phyloP scores from a whole-genome alignment of 2,329 filamentous ascomycete species.

The Metarhizium guizhouense region DNA sequence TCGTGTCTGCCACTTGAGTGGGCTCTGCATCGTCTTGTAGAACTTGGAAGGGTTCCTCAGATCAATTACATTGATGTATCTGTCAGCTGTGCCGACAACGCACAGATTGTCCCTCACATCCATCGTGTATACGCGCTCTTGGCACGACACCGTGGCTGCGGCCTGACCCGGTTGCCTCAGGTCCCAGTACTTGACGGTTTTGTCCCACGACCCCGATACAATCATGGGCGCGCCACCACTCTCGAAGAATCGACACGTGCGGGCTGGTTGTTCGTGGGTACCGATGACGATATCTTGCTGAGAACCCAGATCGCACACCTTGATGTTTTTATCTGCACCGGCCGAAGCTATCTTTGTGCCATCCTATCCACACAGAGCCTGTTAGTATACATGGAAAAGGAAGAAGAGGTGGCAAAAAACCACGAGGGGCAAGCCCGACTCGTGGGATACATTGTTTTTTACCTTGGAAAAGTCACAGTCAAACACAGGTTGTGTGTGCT shows the following conservation, averaged over 20 bases:
- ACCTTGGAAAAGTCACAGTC: conserved; percentile 85
- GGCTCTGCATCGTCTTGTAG: conserved; percentile 94
- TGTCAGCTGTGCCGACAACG: conserved; percentile 86
- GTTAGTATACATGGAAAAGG: neutral
- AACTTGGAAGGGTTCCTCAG: conserved; percentile 80
- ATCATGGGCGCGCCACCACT: conserved; percentile 67
- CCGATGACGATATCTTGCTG: conserved; percentile 65
- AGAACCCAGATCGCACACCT: conserved; percentile 72
- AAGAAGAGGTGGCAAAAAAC: neutral
- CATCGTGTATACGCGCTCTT: conserved; percentile 83
- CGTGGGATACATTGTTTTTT: conserved; percentile 21
- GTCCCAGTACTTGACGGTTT: conserved; percentile 87
- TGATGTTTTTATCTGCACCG: conserved; percentile 84
- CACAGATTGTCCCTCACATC: conserved; percentile 82
- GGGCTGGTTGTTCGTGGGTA: conserved; percentile 76
- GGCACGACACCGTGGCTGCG: conserved; percentile 55
- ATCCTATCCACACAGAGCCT: conserved; percentile 47
- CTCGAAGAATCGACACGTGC: conserved; percentile 70
- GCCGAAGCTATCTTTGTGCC: conserved; percentile 80
- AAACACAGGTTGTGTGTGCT: conserved; percentile 78
- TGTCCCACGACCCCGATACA: conserved; percentile 88
- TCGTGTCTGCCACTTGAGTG: conserved; percentile 95
- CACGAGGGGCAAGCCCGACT: neutral
- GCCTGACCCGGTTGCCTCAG: conserved; percentile 53
- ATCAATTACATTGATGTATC: conserved; percentile 93